A percentile compares a stretch with the other conserved stretches of the same genome.
These are phyloP conservation scores for Infundibulicybe gibba DNA, from an alignment of 768 basidiomycete species.

Conservation along the genomic window DNA sequence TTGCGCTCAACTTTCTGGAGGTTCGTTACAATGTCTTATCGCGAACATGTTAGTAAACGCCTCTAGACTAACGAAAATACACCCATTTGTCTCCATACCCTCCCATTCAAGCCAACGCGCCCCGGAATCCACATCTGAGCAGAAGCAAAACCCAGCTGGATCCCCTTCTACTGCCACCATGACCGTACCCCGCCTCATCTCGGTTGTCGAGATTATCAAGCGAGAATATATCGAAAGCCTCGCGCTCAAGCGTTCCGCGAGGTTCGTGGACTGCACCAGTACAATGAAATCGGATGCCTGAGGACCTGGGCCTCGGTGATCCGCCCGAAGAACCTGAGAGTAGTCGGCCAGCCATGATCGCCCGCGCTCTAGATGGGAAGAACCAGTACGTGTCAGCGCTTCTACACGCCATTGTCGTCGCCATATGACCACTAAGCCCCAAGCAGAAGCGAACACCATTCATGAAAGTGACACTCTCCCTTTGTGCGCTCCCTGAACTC, in stretches of 20 bases:
- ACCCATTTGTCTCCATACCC: constrained; percentile 57
- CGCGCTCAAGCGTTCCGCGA: constrained; percentile 34
- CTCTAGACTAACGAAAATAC: constrained; percentile 42
- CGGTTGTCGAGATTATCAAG: constrained; percentile 82
- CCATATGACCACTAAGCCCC: background rate
- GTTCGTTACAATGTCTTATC: constrained; percentile 24
- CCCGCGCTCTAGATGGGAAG: constrained; percentile 49
- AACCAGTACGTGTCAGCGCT: constrained; percentile 46
- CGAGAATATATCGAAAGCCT: constrained; percentile 66
- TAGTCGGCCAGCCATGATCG: constrained; percentile 31
- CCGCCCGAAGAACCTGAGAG: constrained; percentile 10
- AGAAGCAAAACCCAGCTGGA: constrained; percentile 4
- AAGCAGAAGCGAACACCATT: constrained; percentile 49
- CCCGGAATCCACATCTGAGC: constrained; percentile 2
- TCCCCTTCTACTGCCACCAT: constrained; percentile 29
- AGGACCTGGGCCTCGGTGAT: constrained; percentile 27
- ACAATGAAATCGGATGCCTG: constrained; percentile 65
- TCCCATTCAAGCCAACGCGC: constrained; percentile 32
- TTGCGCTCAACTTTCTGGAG: constrained; percentile 51
- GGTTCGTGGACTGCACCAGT: constrained; percentile 65
- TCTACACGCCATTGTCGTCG: constrained; percentile 1
- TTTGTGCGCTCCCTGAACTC: constrained; percentile 35
- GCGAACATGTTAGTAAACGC: background rate
- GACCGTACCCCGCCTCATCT: constrained; percentile 61
- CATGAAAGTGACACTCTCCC: constrained; percentile 67